Conservation (phyloP, 176 grass and related monocot species). For the Themeda triandra region DNA sequence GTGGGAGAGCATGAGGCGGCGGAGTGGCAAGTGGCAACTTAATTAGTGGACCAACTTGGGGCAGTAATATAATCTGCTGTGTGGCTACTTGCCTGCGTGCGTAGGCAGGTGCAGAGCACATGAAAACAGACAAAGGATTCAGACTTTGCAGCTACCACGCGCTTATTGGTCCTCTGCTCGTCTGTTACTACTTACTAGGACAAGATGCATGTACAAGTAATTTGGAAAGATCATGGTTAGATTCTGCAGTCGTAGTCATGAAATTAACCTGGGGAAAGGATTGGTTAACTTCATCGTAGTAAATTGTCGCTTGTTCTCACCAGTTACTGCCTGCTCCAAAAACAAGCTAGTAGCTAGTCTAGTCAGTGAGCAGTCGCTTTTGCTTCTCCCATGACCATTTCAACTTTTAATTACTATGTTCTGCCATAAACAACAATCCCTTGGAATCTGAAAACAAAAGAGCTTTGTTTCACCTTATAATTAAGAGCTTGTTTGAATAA, state of each 20-base stretch:
- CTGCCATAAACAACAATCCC: not conserved
- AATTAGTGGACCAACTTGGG: not conserved
- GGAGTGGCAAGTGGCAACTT: constrained; percentile 33
- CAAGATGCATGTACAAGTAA: not conserved
- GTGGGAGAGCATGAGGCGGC: constrained; percentile 80
- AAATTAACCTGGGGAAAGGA: not conserved
- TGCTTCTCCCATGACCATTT: not conserved
- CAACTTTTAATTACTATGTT: not conserved
- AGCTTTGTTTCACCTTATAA: no score
- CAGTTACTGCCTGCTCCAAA: not conserved
- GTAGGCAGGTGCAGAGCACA: constrained; percentile 14
- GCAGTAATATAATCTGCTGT: not conserved
- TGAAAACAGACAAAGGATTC: not conserved
- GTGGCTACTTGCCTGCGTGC: not conserved
- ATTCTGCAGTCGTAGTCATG: not conserved
- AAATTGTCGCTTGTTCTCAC: not conserved
- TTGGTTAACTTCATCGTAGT: not conserved
- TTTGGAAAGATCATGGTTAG: not conserved
- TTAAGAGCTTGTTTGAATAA: not conserved
- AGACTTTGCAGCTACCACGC: not conserved
- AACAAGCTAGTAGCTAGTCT: not conserved
- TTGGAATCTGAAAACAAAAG: not conserved
- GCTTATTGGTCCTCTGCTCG: not conserved
- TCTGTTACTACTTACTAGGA: not conserved
- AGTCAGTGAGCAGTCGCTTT: not conserved